Evolutionary conservation across 305 asterid species (phyloP), one percentile per base, ranked within the genome.

Genomic region (Fraxinus ornus): DNA sequence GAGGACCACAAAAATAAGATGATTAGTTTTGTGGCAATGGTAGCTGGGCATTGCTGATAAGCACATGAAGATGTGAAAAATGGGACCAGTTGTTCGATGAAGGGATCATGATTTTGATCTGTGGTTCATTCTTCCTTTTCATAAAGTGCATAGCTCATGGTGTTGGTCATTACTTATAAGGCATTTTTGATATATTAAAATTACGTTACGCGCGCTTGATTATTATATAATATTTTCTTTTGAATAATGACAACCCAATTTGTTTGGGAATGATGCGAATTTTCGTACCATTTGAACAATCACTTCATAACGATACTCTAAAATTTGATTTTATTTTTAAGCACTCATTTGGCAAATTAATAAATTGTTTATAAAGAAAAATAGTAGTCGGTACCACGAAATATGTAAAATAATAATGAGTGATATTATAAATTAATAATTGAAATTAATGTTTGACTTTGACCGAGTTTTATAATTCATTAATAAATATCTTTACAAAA

Each of bases 1-100:
- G 66, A 83, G 87, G 89, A 83, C 87, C 89, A 86, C 89, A 80
- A 55, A 7, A 3, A 2, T 2, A 52, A 8, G n/a, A 5, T 13
- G 70, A n/a, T 28, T 1, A 64, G 72, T 44, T 15, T n/a, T 19
- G 52, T 70, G 70, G 76, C 60, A 64, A 78, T 68, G 72, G 49
- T n/a, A 35, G 39, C 39, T 35, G 39, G 39, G 39, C 39, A 24
- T 13, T 44, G 83, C 28, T 19, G 5, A 62, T 10, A 44, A 13
- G 71, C 78, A 80, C 83, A 70, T 71, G 83, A 66, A 39, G 12
- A 26, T 41, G 44, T 70, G 81, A 35, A 33, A 37, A 19, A 76
- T 39, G 60, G 82, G 81, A 77, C 78, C 74, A 66, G 33, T 77
- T 68, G 5, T 26, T 9, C 24, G 6, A 2, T 41, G 5, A 26